These are phyloP conservation scores for Lactarius sanguifluus DNA, from an alignment of 768 basidiomycete genomes.

Conservation along the genomic window DNA sequence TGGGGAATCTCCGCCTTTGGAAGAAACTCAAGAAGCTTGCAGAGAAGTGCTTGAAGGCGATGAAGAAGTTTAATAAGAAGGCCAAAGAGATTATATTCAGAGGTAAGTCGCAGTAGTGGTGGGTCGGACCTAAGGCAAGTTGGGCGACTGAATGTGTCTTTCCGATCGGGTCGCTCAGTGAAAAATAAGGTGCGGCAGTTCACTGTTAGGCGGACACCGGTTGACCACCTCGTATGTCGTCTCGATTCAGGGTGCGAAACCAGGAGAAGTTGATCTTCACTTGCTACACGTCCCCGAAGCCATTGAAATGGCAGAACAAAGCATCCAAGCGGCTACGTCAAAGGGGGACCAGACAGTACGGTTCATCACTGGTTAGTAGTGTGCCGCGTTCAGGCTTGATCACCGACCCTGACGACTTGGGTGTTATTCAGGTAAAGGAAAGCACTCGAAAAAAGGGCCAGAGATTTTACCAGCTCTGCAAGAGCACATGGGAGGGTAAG, in stretches of 20 bases:
- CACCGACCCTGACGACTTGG: background rate
- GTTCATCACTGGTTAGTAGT: conserved; percentile 6
- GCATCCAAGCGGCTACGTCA: background rate
- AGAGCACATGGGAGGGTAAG: background rate
- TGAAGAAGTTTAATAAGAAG: background rate
- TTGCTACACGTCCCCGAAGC: background rate
- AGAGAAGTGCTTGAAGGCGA: background rate
- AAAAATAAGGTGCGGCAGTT: background rate
- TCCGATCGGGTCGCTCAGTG: background rate
- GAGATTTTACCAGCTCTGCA: background rate
- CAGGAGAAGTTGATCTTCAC: conserved; percentile 4
- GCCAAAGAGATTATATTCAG: background rate
- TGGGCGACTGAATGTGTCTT: background rate
- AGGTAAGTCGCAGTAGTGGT: background rate
- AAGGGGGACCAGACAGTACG: background rate
- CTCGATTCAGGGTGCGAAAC: background rate
- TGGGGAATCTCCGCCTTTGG: background rate
- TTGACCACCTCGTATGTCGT: background rate
- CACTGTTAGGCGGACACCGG: background rate
- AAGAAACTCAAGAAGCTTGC: conserved; percentile 2
- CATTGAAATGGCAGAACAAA: background rate
- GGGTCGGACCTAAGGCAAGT: background rate
- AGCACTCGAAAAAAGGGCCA: background rate
- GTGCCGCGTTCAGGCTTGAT: background rate
- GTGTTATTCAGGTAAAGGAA: background rate